Evolutionary conservation across 441 rosid genomes (phyloP).

Genomic region (Flueggea neowawraea): DNA sequence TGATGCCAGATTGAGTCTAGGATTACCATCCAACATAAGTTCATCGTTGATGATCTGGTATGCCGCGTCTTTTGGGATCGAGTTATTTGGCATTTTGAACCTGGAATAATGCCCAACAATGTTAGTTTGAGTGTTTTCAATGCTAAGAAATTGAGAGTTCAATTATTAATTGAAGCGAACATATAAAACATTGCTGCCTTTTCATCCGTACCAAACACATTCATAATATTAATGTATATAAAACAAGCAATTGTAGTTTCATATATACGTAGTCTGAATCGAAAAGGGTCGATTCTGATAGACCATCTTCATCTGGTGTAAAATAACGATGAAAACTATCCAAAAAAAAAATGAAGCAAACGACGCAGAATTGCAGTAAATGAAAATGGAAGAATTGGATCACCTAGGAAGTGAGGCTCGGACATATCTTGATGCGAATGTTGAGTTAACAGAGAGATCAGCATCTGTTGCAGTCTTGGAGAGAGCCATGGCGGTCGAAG

Average conservation of each 20-base stretch:
- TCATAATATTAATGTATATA: no score
- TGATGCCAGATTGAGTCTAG: slow-evolving; percentile 69
- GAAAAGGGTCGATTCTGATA: no score
- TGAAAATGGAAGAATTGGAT: neutral
- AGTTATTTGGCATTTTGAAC: slow-evolving; percentile 46
- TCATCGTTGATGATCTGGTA: slow-evolving; percentile 69
- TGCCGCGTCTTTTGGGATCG: slow-evolving; percentile 69
- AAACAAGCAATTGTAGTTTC: no score
- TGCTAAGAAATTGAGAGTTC: no score
- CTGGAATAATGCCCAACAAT: slow-evolving; percentile 16
- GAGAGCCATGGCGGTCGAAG: slow-evolving; percentile 43
- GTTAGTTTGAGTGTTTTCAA: neutral
- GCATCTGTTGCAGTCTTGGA: slow-evolving; percentile 48
- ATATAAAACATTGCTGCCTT: no score
- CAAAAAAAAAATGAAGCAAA: neutral
- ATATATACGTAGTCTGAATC: no score
- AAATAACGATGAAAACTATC: no score
- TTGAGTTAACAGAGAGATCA: slow-evolving; percentile 68
- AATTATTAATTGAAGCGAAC: no score
- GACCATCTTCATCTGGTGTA: no score
- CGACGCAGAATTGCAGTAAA: no score
- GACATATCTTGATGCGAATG: slow-evolving; percentile 90
- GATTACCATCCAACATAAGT: slow-evolving; percentile 71
- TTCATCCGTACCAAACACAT: no score
- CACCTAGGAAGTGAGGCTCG: slow-evolving; percentile 68